Evolutionary conservation across 139 green algal genomes (phyloP), one percentile per base, ranked within the genome.

Genomic region (Penium margaritaceum): DNA sequence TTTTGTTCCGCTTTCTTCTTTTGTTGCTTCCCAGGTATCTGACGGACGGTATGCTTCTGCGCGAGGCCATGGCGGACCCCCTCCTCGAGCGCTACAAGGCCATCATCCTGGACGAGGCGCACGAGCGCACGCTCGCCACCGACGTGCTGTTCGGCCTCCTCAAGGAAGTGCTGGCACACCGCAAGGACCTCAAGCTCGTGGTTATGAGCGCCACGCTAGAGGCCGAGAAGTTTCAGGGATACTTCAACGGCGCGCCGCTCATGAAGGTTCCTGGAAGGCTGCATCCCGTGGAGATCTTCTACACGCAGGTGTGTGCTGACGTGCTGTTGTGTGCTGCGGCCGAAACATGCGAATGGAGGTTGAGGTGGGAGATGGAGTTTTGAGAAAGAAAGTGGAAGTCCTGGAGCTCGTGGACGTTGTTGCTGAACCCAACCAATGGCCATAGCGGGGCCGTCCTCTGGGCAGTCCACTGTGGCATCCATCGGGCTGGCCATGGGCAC

Each of bases 121-220:
- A 95, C 75, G 90, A 95, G 79, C 78, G 90, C 37, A 95, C 90
- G 19, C 83, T 95, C 24, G 84, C 86, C 35, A 95, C 90, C 17
- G 90, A 95, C 78, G 84, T 95, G 12, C 83, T 95, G 55, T 95
- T 95, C 82, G 90, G 90, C 27, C 86, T 95, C 43, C 58, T 95
- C 46, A 95, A 95, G 74, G 88, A 90, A 74, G 85, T 84, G 44
- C 82, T 97, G 46, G 87, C 89, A 74, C 78, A 92, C 76, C 89
- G 94, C 0, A 34, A 79, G 0, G 90, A 97, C 83, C 84, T 99
- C 34, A 98, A 98, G 88, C 81, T 97, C 58, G 92, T 99, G 75
- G 94, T 99, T n/a, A 99, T 99, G 94, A 93, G 84, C 73, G 94
- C 94, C 53, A 99, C 94, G 24, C 86, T 99, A 33, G 94, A 99